Evolutionary conservation across 108 stramenopile genomes (phyloP).

Genomic region (Cyclotella cryptica): DNA sequence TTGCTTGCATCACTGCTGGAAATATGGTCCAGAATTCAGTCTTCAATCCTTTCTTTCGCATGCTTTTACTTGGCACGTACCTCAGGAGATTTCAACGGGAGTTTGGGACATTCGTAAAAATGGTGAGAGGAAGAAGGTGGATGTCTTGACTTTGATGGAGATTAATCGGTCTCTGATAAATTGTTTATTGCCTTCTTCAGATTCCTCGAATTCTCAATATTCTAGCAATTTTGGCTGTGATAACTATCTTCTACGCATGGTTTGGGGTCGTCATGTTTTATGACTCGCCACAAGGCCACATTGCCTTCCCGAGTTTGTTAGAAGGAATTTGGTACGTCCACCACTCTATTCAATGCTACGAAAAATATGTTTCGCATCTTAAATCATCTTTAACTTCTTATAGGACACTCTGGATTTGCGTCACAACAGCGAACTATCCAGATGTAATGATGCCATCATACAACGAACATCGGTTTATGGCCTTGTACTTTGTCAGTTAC

Average conservation of each 20-base stretch:
- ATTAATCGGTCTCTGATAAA: slow-evolving; percentile 10
- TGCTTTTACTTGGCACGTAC: slow-evolving; percentile 55
- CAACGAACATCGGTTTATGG: slow-evolving; percentile 69
- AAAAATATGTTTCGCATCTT: neutral
- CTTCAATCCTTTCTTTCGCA: slow-evolving; percentile 59
- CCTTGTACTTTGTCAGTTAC: slow-evolving; percentile 73
- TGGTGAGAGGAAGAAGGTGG: slow-evolving; percentile 39
- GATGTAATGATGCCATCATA: slow-evolving; percentile 86
- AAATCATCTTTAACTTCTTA: neutral
- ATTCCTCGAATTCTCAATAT: slow-evolving; percentile 59
- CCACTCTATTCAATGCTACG: slow-evolving; percentile 1
- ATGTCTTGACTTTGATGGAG: neutral
- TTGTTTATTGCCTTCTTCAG: neutral
- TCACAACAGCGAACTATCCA: slow-evolving; percentile 88
- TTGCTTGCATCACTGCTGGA: slow-evolving; percentile 24
- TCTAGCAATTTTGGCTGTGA: slow-evolving; percentile 51
- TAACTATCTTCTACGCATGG: slow-evolving; percentile 73
- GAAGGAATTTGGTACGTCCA: slow-evolving; percentile 59
- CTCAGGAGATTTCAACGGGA: slow-evolving; percentile 58
- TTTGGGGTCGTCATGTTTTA: slow-evolving; percentile 76
- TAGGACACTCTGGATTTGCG: slow-evolving; percentile 74
- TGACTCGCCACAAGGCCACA: slow-evolving; percentile 55
- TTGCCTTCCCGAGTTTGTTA: slow-evolving; percentile 67
- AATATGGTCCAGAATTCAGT: slow-evolving; percentile 25
- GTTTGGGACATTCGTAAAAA: slow-evolving; percentile 45